These are phyloP conservation scores for Lagenidium sp. DNA, from an alignment of 352 stramenopile species.

Conservation along the genomic window DNA sequence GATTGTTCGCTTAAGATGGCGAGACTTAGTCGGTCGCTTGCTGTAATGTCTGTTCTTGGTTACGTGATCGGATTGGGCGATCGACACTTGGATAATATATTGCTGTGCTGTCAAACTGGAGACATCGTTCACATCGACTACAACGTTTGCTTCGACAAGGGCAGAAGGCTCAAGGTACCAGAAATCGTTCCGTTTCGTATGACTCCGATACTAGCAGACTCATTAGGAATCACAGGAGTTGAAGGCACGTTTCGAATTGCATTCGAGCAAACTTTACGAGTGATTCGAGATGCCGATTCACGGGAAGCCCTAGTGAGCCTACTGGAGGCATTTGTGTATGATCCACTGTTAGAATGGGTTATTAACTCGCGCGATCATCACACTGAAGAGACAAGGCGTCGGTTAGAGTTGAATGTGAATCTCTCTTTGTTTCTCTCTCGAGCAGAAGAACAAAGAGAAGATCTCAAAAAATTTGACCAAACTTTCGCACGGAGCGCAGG, in stretches of 20 bases:
- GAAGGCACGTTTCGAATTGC: conserved; percentile 65
- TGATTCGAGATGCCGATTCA: conserved; percentile 48
- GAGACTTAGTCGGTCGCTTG: conserved; percentile 61
- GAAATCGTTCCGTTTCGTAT: conserved; percentile 89
- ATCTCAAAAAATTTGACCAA: conserved; percentile 37
- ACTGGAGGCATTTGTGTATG: conserved; percentile 83
- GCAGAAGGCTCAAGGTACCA: conserved; percentile 76
- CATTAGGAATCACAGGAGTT: conserved; percentile 61
- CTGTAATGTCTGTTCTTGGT: conserved; percentile 83
- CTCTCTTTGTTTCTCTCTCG: conserved; percentile 79
- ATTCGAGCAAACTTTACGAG: conserved; percentile 64
- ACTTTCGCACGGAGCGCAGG: too few relatives aligned
- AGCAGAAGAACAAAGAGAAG: conserved; percentile 62
- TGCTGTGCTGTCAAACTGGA: conserved; percentile 68
- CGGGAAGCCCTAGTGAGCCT: conserved; percentile 65
- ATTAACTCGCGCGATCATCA: too few relatives aligned
- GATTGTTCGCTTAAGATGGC: conserved; percentile 50
- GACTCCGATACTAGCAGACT: conserved; percentile 73
- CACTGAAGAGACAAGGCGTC: too few relatives aligned
- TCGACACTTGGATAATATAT: conserved; percentile 88
- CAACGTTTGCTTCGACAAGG: conserved; percentile 90
- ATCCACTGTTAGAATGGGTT: conserved; percentile 79
- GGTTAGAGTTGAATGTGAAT: conserved; percentile 79
- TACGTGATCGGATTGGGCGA: conserved; percentile 88
- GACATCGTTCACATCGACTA: conserved; percentile 91